Evolutionary conservation across 495 filamentous ascomycete species (phyloP).

Genomic region (Penicillium antarcticum): DNA sequence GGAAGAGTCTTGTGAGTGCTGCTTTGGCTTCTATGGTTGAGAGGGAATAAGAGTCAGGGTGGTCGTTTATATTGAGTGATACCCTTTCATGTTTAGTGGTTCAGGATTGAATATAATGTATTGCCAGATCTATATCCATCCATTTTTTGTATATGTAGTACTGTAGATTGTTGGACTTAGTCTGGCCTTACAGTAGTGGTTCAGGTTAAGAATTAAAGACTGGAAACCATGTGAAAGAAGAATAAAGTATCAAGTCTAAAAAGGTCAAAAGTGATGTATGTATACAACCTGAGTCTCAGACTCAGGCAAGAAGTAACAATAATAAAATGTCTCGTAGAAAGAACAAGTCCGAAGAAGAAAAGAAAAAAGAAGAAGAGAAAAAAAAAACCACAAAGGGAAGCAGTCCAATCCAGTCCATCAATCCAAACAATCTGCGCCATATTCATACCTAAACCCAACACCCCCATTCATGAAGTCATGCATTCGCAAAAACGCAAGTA

Average conservation of each 20-base stretch:
- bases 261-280: slow-evolving; percentile 9
- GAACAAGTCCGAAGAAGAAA: slow-evolving; percentile 7
- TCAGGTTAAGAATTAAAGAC: no score
- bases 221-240: background rate
- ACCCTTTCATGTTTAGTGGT: background rate
- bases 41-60: slow-evolving; percentile 7
- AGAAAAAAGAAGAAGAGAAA: slow-evolving; percentile 11
- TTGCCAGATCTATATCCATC: background rate
- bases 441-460: background rate
- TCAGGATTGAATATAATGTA: no score
- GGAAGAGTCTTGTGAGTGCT: slow-evolving; percentile 46
- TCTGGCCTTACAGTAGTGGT: no score
- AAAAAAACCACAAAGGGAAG: slow-evolving; percentile 4
- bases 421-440: background rate
- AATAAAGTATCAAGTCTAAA: background rate
- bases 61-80: background rate
- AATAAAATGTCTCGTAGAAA: slow-evolving; percentile 7
- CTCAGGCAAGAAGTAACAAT: background rate
- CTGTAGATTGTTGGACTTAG: no score
- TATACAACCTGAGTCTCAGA: slow-evolving; percentile 12
- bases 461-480: background rate
- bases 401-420: background rate
- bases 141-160: no score
- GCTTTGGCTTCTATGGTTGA: slow-evolving; percentile 41
- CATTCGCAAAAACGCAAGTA: no score